Base-by-base conservation (phyloP, 345 rosid genomes). In the Limnanthes douglasii region DNA sequence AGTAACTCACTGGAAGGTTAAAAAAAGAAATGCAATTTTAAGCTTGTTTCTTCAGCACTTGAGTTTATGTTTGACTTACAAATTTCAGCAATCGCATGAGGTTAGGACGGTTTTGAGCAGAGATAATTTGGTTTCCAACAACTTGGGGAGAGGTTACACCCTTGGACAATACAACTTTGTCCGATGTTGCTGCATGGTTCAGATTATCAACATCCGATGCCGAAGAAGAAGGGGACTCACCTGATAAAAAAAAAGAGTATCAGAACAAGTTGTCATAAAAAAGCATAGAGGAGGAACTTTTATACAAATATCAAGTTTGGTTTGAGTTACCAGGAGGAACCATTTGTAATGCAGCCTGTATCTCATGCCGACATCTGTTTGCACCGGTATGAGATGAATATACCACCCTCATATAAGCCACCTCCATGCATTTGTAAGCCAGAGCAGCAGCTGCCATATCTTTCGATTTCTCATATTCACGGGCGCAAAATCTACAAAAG, bases 191-290 rank as follows among this genome's bases (percentile, higher is more conserved):
- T 43, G 73, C 65, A 53, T 80, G 74, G 57, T 85, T 85, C 60
- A 81, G 64, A 51, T 92, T 86, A 62, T 85, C 96, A 29, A 92
- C 66, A 57, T 85, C 93, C 23, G 99, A 92, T 27, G 90, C 99
- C 60, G 99, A 80, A 27, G 98, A 92, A 43, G 96, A 81, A 52
- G 99, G 94, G 52, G 99, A 92, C 57, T 85, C 99, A 13, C 93
- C 99, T 92, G 36, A 41, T 35, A 20, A 46, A 23, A 35, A 26
- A 39, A 41, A 39, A 53, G 46, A 43, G 25, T 22, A 43, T 56
- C 43, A 49, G 31, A 42, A 21, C 0, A n/a, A n/a, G n/a, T n/a
- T n/a, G n/a, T n/a, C n/a, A n/a, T n/a, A n/a, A n/a, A n/a, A n/a
- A n/a, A n/a, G n/a, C n/a, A n/a, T n/a, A n/a, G n/a, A n/a, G n/a